Evolutionary conservation across 2,329 filamentous ascomycete genomes (phyloP).

Genomic region (Cercospora brassicicola): DNA sequence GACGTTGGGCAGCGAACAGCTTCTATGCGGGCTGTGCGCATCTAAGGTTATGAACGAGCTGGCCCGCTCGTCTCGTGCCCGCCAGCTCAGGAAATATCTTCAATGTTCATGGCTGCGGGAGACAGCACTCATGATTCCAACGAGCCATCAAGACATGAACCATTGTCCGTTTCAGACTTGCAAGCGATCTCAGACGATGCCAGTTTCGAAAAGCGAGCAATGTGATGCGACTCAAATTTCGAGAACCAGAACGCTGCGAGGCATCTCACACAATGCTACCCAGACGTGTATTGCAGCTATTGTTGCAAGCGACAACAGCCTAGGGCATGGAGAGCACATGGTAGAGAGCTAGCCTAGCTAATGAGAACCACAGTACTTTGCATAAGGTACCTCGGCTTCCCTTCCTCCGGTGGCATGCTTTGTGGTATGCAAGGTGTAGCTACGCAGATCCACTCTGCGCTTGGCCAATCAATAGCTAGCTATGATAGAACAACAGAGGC

Average conservation of each 20-base stretch:
- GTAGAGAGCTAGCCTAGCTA: not conserved
- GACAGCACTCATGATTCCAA: not conserved
- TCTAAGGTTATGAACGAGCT: not conserved
- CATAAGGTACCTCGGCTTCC: constrained; percentile 1
- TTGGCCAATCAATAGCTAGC: not conserved
- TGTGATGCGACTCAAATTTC: not conserved
- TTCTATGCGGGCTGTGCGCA: not conserved
- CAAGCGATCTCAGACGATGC: not conserved
- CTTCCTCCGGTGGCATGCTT: constrained; percentile 8
- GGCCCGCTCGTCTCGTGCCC: not conserved
- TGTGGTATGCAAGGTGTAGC: not conserved
- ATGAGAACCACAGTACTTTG: not conserved
- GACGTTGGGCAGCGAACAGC: not conserved
- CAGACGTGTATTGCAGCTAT: not conserved
- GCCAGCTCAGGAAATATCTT: not conserved
- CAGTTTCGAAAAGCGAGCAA: not conserved
- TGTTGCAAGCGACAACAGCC: not conserved
- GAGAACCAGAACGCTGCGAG: not conserved
- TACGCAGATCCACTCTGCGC: not conserved
- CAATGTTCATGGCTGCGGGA: not conserved
- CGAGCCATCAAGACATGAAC: not conserved
- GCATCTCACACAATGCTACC: not conserved
- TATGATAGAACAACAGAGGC: not conserved
- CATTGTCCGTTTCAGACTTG: not conserved
- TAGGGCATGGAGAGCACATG: not conserved